A percentile compares a stretch with the other conserved stretches of the same genome.
Conservation (phyloP, 2,329 filamentous ascomycete genomes). For the Parastagonospora nodorum region DNA sequence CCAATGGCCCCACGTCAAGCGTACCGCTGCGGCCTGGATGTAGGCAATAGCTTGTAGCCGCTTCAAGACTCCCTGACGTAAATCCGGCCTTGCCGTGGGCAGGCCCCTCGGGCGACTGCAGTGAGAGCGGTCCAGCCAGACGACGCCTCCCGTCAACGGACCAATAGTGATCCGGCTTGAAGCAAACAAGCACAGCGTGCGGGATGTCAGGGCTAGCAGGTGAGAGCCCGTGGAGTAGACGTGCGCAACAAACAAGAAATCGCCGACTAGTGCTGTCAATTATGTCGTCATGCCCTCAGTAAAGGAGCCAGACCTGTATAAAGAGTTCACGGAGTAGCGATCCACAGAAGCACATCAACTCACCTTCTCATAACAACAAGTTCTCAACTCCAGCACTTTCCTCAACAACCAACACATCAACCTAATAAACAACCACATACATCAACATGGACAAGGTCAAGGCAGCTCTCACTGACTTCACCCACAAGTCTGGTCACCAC, state of each 20-base stretch:
- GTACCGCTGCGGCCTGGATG: conserved; percentile 9
- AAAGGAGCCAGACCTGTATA: conserved; percentile 19
- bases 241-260: conserved; percentile 1
- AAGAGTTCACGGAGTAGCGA: conserved; percentile 12
- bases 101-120: conserved; percentile 4
- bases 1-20: conserved; percentile 18
- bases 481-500: conserved; percentile 65
- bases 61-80: conserved; percentile 17
- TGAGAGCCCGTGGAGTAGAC: neutral
- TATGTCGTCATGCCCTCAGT: conserved; percentile 29
- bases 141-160: neutral
- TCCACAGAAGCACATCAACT: neutral
- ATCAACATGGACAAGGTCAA: conserved; percentile 66
- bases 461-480: conserved; percentile 65
- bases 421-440: conserved; percentile 1
- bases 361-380: conserved; percentile 1
- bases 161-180: neutral
- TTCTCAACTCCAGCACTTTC: neutral
- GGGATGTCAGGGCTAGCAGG: neutral
- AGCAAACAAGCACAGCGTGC: neutral
- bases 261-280: conserved; percentile 15
- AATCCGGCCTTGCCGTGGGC: conserved; percentile 9
- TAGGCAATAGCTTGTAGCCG: conserved; percentile 12
- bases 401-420: neutral
- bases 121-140: neutral